Evolutionary conservation across 31 red algal genomes (phyloP).

Genomic region (Endocladia muricata): DNA sequence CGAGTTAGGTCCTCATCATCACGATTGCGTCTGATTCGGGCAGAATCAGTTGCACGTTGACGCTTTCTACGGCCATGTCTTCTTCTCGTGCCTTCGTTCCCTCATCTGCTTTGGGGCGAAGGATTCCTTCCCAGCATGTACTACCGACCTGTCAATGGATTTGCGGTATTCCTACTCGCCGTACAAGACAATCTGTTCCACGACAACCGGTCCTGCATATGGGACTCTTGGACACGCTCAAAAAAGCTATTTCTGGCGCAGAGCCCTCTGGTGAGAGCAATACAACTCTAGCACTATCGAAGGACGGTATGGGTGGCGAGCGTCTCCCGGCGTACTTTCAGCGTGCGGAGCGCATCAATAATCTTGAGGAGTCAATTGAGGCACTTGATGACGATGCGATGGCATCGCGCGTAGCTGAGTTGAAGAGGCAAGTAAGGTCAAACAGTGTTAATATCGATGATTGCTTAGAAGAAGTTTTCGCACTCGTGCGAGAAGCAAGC

Average conservation of each 20-base stretch:
- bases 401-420: background rate
- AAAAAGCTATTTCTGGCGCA: conserved; percentile 5
- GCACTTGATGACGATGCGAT: conserved; percentile 43
- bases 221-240: conserved; percentile 25
- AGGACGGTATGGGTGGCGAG: background rate
- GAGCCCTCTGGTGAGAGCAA: background rate
- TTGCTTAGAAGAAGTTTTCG: conserved; percentile 77
- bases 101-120: no score
- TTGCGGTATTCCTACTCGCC: no score
- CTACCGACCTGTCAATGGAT: no score
- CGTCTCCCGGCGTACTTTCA: conserved; percentile 7
- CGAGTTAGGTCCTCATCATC: no score
- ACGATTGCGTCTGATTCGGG: no score
- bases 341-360: conserved; percentile 63
- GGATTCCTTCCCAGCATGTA: no score
- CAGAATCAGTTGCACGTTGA: no score
- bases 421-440: conserved; percentile 13
- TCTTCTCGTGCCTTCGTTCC: no score
- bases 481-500: conserved; percentile 82
- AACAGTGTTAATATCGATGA: conserved; percentile 35
- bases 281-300: background rate
- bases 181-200: background rate
- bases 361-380: conserved; percentile 61
- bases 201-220: background rate
- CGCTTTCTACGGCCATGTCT: no score